phyloP scores from a whole-genome alignment of 768 basidiomycete species.

The Lentinula lateritia region DNA sequence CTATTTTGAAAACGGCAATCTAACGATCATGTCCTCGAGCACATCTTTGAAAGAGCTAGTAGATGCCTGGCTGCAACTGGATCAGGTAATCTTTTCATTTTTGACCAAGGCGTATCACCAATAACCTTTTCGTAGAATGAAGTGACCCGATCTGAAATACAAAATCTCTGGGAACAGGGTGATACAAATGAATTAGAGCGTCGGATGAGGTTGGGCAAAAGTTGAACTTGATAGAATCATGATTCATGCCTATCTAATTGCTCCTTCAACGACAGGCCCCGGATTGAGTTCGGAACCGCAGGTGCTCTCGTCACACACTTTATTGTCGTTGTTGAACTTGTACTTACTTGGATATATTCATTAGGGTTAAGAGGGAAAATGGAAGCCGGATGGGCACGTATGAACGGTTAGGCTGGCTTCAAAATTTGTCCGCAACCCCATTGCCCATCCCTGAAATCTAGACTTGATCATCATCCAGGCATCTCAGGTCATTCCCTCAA shows the following conservation, averaged over 20 bases:
- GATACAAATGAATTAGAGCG: constrained; percentile 44
- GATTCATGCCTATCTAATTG: background rate
- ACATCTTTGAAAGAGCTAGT: constrained; percentile 35
- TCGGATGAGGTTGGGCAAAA: constrained; percentile 42
- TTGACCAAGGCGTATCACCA: background rate
- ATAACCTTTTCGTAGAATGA: constrained; percentile 33
- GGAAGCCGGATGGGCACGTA: constrained; percentile 88
- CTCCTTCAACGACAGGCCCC: constrained; percentile 33
- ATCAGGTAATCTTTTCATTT: constrained; percentile 23
- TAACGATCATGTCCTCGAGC: background rate
- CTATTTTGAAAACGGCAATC: no score
- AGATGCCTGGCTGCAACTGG: constrained; percentile 45
- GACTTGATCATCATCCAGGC: constrained; percentile 77
- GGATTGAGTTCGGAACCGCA: constrained; percentile 87
- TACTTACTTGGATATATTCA: background rate
- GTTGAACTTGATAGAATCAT: background rate
- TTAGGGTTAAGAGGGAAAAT: constrained; percentile 73
- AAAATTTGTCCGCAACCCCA: background rate
- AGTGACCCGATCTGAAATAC: constrained; percentile 42
- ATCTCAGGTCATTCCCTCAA: constrained; percentile 50
- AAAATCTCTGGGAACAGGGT: constrained; percentile 35
- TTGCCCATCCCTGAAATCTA: constrained; percentile 12
- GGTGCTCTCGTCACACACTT: constrained; percentile 33
- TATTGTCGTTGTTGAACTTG: background rate
- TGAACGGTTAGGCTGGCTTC: constrained; percentile 53